Evolutionary conservation across 116 monocot species (phyloP).

Genomic region (Posidonia oceanica): DNA sequence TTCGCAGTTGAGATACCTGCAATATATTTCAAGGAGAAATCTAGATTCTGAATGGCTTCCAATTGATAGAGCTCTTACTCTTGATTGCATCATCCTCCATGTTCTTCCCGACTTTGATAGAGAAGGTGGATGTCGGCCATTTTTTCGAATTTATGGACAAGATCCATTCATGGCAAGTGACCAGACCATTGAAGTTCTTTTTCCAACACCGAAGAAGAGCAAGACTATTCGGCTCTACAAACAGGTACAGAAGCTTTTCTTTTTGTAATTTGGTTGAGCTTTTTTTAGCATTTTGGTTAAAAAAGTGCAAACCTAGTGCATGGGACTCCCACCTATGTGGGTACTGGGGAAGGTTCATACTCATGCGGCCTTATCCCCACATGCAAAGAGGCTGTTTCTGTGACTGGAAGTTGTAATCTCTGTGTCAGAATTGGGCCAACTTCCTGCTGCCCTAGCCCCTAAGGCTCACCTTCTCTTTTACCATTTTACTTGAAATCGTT

Average conservation of each 20-base stretch:
- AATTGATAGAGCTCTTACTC: constrained; percentile 52
- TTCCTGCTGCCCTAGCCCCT: too few relatives aligned
- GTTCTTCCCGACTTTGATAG: constrained; percentile 67
- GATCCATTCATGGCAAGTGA: constrained; percentile 56
- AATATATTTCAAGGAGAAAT: constrained; percentile 83
- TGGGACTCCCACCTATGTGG: too few relatives aligned
- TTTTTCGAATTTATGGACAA: constrained; percentile 81
- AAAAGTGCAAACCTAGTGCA: too few relatives aligned
- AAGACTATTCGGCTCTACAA: constrained; percentile 48
- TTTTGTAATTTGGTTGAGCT: too few relatives aligned
- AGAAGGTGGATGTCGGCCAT: constrained; percentile 64
- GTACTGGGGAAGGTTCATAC: too few relatives aligned
- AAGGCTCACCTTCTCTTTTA: too few relatives aligned
- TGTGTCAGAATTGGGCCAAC: too few relatives aligned
- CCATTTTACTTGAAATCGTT: too few relatives aligned
- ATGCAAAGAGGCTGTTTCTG: too few relatives aligned
- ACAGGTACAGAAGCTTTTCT: constrained; percentile 29
- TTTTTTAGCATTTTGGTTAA: too few relatives aligned
- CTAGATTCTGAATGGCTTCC: constrained; percentile 71
- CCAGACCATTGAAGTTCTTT: constrained; percentile 56
- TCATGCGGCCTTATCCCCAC: too few relatives aligned
- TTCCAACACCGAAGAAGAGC: constrained; percentile 65
- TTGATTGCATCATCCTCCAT: constrained; percentile 70
- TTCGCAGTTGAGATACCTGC: constrained; percentile 85
- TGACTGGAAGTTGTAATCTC: too few relatives aligned